Evolutionary conservation across 108 stramenopile genomes (phyloP).

Genomic region (Cylindrotheca fusiformis): DNA sequence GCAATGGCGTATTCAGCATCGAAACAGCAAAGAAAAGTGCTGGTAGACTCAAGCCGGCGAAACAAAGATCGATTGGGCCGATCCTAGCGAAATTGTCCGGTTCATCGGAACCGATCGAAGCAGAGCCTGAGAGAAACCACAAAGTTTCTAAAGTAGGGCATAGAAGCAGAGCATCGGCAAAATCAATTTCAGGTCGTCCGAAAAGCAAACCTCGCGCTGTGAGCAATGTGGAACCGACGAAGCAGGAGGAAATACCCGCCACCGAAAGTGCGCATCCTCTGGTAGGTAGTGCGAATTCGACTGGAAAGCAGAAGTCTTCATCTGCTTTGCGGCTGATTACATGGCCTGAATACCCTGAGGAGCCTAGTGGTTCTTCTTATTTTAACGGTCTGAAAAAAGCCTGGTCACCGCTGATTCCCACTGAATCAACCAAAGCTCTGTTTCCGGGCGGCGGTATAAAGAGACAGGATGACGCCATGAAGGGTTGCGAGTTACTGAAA

Average conservation of each 20-base stretch:
- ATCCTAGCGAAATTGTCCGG: slow-evolving; percentile 50
- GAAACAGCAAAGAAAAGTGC: slow-evolving; percentile 44
- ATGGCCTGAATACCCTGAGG: slow-evolving; percentile 87
- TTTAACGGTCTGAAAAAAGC: slow-evolving; percentile 53
- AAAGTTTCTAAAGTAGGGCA: not conserved
- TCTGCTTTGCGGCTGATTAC: slow-evolving; percentile 25
- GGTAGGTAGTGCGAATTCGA: not conserved
- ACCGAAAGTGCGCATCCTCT: slow-evolving; percentile 19
- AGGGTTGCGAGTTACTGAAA: slow-evolving; percentile 61
- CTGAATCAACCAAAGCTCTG: slow-evolving; percentile 36
- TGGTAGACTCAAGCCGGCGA: slow-evolving; percentile 68
- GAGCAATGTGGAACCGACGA: not conserved
- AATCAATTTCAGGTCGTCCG: not conserved
- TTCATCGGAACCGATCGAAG: slow-evolving; percentile 1
- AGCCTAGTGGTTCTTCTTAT: slow-evolving; percentile 40
- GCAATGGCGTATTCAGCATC: slow-evolving; percentile 38
- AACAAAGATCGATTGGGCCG: slow-evolving; percentile 68
- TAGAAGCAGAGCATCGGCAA: not conserved
- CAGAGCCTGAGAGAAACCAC: not conserved
- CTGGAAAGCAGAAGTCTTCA: slow-evolving; percentile 20
- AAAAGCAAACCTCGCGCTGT: not conserved
- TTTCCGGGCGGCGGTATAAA: slow-evolving; percentile 69
- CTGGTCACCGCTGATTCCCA: slow-evolving; percentile 56
- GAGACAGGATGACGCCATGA: slow-evolving; percentile 72
- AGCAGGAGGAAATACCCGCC: not conserved